These are phyloP conservation scores for Vinca major DNA, from an alignment of 305 asterid species.

Conservation along the genomic window DNA sequence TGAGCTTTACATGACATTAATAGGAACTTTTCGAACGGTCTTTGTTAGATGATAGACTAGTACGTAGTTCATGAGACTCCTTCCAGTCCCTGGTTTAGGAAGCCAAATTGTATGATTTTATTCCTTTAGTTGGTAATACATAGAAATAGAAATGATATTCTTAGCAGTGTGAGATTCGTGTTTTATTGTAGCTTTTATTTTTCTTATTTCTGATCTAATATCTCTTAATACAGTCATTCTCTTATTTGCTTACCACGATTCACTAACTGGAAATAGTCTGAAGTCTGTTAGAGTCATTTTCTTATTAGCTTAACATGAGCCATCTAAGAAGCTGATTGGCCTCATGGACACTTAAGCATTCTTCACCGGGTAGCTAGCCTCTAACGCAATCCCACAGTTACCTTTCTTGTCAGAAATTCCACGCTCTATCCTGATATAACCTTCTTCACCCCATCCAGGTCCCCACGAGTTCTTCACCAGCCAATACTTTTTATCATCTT, in stretches of 20 bases:
- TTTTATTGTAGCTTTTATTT: not conserved
- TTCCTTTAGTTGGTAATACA: not conserved
- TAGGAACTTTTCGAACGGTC: not conserved
- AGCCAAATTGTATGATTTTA: not conserved
- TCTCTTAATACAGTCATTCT: not conserved
- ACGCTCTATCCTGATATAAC: conserved; percentile 44
- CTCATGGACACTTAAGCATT: conserved; percentile 8
- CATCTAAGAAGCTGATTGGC: not conserved
- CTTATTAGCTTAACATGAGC: not conserved
- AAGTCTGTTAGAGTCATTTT: not conserved
- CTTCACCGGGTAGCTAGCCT: conserved; percentile 50
- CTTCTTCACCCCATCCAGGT: conserved; percentile 47
- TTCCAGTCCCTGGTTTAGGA: not conserved
- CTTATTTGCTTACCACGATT: not conserved
- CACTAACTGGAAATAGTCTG: not conserved
- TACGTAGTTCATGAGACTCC: not conserved
- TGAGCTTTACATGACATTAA: not conserved
- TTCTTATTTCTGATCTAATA: not conserved
- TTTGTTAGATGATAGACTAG: not conserved
- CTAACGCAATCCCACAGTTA: conserved; percentile 47
- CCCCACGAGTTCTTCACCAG: conserved; percentile 74
- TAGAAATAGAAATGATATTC: not conserved
- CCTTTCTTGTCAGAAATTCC: conserved; percentile 26
- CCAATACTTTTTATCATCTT: conserved; percentile 44
- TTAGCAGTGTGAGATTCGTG: not conserved